Conservation (phyloP, 768 basidiomycete genomes). For the Lentinula detonsa region DNA sequence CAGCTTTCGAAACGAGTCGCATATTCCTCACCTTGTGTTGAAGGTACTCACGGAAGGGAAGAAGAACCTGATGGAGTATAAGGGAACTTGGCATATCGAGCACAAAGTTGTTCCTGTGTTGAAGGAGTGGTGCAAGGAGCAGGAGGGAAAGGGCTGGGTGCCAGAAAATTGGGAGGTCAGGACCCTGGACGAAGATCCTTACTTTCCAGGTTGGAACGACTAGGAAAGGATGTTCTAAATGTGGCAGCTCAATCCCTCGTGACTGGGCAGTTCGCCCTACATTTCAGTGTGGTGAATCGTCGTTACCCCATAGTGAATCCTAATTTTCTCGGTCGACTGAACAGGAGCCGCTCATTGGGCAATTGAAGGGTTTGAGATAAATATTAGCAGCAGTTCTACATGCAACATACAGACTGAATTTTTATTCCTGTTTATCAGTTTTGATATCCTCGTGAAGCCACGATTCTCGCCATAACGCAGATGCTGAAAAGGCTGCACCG, state of each 20-base stretch:
- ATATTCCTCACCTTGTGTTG: slow-evolving; percentile 39
- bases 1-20: slow-evolving; percentile 37
- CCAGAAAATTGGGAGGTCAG: slow-evolving; percentile 42
- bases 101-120: slow-evolving; percentile 41
- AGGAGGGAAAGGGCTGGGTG: slow-evolving; percentile 40
- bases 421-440: neutral
- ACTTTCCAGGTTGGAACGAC: slow-evolving; percentile 40
- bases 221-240: neutral
- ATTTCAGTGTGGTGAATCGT: no score
- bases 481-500: slow-evolving; percentile 43
- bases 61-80: slow-evolving; percentile 34
- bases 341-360: no score
- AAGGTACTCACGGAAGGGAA: slow-evolving; percentile 37
- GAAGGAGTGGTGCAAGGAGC: slow-evolving; percentile 39
- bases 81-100: slow-evolving; percentile 32
- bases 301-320: no score
- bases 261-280: no score
- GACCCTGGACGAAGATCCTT: slow-evolving; percentile 45
- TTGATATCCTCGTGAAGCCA: slow-evolving; percentile 13
- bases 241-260: no score
- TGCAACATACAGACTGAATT: neutral
- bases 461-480: slow-evolving; percentile 45
- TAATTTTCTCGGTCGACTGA: no score
- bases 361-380: no score
- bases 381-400: no score